These are phyloP conservation scores for Candida sp. DNA, from an alignment of 1,139 yeast species.

Conservation along the genomic window DNA sequence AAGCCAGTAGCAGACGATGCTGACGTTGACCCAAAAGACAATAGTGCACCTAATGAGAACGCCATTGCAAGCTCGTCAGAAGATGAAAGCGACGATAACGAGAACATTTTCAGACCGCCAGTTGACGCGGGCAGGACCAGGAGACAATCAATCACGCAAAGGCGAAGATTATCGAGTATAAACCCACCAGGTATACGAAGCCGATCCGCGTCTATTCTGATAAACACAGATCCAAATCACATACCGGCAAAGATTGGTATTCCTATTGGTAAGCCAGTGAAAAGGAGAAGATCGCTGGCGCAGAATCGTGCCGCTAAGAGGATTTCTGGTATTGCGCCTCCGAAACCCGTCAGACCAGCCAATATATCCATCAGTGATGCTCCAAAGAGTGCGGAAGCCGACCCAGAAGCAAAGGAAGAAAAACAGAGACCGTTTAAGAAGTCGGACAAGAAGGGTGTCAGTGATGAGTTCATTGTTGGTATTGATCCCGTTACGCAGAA, in stretches of 20 bases:
- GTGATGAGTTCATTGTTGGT: conserved; percentile 30
- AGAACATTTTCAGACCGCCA: conserved; percentile 36
- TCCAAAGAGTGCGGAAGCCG: conserved; percentile 1
- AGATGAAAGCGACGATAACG: conserved; percentile 19
- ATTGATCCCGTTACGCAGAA: conserved; percentile 36
- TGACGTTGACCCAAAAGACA: conserved; percentile 35
- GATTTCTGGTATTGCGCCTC: conserved; percentile 9
- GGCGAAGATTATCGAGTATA: conserved; percentile 45
- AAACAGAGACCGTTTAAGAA: not conserved
- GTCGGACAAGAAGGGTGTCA: conserved; percentile 7
- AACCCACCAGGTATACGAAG: conserved; percentile 28
- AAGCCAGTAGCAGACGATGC: conserved; percentile 19
- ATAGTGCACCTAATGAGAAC: conserved; percentile 6
- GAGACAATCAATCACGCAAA: conserved; percentile 32
- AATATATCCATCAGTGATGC: not conserved
- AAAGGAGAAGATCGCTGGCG: conserved; percentile 32
- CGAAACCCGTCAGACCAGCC: not conserved
- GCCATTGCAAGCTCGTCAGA: conserved; percentile 14
- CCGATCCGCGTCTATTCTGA: conserved; percentile 33
- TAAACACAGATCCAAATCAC: conserved; percentile 13
- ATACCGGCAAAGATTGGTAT: conserved; percentile 42
- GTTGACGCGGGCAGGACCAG: conserved; percentile 19
- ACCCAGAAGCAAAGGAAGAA: conserved; percentile 8
- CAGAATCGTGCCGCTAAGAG: conserved; percentile 12
- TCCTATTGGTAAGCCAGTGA: conserved; percentile 35